Base-by-base conservation (phyloP, 202 grass and related monocot genomes). In the Schoenoplectus triqueter region DNA sequence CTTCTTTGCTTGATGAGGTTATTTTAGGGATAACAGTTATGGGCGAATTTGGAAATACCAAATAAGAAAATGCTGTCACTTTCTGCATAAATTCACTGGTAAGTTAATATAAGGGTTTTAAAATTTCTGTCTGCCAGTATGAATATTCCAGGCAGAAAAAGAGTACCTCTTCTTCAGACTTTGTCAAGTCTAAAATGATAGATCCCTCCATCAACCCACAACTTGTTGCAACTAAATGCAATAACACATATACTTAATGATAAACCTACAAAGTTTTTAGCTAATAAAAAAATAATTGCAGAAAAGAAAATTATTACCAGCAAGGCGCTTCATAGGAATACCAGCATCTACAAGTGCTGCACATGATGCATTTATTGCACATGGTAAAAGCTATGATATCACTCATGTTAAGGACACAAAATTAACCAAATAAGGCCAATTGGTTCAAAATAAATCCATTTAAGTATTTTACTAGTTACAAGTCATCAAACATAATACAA, bases 351-450 rank as follows among this genome's bases (percentile, higher is more conserved):
- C 72, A 88, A 95, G 93, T 73, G 95, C 93, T 49, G 89, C 90
- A 65, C 91, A 95, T 4, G 80, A 95, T 83, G 93, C 96, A 88
- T 95, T 98, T 75, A 94, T 95, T 82, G 96, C 91, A 31, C 93
- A 98, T 86, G 93, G 93, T 80, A 98, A 86, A 89, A 98, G 91
- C 93, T 98, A 91, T 5, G 20, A 61, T 52, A 82, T 66, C 15
- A 52, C 45, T 67, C 10, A 62, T 67, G 80, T 82, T 66, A 82
- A 82, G 80, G 6, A 82, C 41, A 15, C 64, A 55, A 55, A 81
- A 70, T 31, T 70, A 83, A 54, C 52, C 74, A 60, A 78, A 60
- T 54, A 41, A 77, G 22, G 21, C 52, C 54, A 78, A 54, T n/a
- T 55, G 31, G 74, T 59, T 76, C 6, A 57, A 56, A 11, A 6